Base-by-base conservation (phyloP, 768 basidiomycete genomes). In the Kwoniella newhampshirensis region DNA sequence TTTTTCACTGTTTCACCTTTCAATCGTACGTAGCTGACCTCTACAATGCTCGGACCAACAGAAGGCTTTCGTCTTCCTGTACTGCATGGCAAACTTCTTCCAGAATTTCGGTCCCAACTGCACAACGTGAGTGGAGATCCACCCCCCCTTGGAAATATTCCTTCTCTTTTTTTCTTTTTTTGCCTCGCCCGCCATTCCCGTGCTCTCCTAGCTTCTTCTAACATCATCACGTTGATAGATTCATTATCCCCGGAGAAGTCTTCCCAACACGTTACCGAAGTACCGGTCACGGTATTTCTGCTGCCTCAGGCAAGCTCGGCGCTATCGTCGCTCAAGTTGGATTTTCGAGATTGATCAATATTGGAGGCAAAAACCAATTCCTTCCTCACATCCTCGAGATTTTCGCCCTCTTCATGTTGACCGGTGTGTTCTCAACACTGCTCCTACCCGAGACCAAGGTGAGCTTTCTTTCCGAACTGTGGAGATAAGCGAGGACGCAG, bases 51-150 rank as follows among this genome's bases (percentile, higher is more conserved):
- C n/a, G n/a, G n/a, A n/a, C n/a, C 32, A 32, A 32, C 13, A 6
- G 6, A 32, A 6, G 37, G 50, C 50, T 9, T 66, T 66, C 51
- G 70, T 71, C 5, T 71, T 71, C 51, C 60, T 77, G 26, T 78
- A 78, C 65, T 76, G 75, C 56, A 60, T 78, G 51, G 76, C 77
- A 56, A 77, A 78, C 67, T 75, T 77, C 50, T 78, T 77, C 71
- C 69, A 75, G 50, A 76, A 75, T 67, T 74, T 74, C 53, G 73
- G 70, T 27, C 72, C 72, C 30, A 73, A 72, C 64, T 68, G 64
- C 12, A 76, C 74, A n/a, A 76, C 74, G 32, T 32, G 13, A 32
- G 32, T 32, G 32, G n/a, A n/a, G n/a, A n/a, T n/a, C n/a, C n/a
- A n/a, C n/a, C n/a, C n/a, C n/a, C n/a, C n/a, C n/a, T n/a, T n/a